Conservation (phyloP, 352 stramenopile genomes). For the Phytophthora syringae region DNA sequence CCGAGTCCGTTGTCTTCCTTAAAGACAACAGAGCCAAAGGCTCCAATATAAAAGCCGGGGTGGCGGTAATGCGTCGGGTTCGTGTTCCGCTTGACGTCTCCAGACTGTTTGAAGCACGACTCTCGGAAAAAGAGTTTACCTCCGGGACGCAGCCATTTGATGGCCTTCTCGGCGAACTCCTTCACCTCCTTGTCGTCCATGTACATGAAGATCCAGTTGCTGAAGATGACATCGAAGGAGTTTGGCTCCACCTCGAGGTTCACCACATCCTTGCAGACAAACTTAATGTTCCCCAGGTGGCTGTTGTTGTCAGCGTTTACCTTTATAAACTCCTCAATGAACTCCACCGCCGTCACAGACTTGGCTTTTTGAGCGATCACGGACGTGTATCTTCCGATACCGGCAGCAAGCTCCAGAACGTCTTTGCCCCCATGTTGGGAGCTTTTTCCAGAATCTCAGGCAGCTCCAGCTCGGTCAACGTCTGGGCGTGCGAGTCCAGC, state of each 20-base stretch:
- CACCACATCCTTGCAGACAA: slow-evolving; percentile 74
- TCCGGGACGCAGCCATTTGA: slow-evolving; percentile 69
- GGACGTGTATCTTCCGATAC: slow-evolving; percentile 67
- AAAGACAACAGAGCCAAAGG: slow-evolving; percentile 55
- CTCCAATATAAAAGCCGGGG: slow-evolving; percentile 66
- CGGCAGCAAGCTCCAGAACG: slow-evolving; percentile 63
- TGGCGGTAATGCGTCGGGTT: slow-evolving; percentile 80
- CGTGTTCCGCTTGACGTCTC: slow-evolving; percentile 60
- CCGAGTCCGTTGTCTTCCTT: slow-evolving; percentile 53
- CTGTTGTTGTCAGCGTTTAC: slow-evolving; percentile 55
- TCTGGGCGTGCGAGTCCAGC: slow-evolving; percentile 78
- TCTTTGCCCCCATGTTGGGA: slow-evolving; percentile 59
- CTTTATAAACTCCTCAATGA: slow-evolving; percentile 83
- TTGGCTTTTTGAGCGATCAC: slow-evolving; percentile 57
- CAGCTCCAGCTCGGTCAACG: slow-evolving; percentile 68
- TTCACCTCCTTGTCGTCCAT: slow-evolving; percentile 64
- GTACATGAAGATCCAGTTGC: slow-evolving; percentile 86
- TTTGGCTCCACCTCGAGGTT: slow-evolving; percentile 58
- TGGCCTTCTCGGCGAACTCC: slow-evolving; percentile 58
- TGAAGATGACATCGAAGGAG: slow-evolving; percentile 78
- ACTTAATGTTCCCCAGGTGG: slow-evolving; percentile 65
- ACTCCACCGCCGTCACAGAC: slow-evolving; percentile 71
- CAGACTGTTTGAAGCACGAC: slow-evolving; percentile 72
- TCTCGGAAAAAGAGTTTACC: slow-evolving; percentile 76
- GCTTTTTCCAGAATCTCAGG: slow-evolving; percentile 77